phyloP scores from a whole-genome alignment of 1,284 basidiomycete species.

The Porodaedalea pini region DNA sequence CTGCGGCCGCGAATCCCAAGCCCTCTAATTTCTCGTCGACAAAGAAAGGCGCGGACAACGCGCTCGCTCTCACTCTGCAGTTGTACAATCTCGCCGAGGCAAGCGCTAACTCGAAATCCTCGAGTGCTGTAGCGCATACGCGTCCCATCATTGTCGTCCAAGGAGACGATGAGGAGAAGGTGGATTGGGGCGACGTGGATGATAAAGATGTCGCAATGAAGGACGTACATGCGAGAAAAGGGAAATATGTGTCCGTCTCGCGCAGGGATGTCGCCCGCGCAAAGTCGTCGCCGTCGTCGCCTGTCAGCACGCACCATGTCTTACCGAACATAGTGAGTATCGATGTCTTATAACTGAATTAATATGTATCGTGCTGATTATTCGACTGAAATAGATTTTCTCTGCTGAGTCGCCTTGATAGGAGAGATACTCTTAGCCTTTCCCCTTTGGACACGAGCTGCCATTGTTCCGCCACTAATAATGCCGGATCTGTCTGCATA shows the following conservation, averaged over 20 bases:
- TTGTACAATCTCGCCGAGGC: slow-evolving; percentile 8
- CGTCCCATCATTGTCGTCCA: slow-evolving; percentile 4
- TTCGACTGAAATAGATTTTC: neutral
- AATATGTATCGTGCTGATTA: neutral
- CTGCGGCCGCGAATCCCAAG: neutral
- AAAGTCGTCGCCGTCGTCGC: slow-evolving; percentile 19
- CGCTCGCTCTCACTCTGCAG: slow-evolving; percentile 9
- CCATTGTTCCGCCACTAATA: no score
- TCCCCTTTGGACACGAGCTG: no score
- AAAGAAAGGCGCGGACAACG: neutral
- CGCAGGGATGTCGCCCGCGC: neutral
- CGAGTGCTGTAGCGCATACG: neutral
- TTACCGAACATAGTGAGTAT: slow-evolving; percentile 9
- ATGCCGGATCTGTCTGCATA: no score
- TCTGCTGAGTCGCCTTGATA: neutral
- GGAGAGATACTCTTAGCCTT: no score
- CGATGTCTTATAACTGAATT: neutral
- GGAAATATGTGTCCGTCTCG: neutral
- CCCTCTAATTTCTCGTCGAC: neutral
- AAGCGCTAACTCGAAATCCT: neutral
- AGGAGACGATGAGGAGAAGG: neutral
- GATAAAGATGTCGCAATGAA: neutral
- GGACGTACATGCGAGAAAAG: neutral
- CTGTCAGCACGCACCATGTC: slow-evolving; percentile 18
- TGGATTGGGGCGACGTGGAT: neutral